A percentile compares a stretch with the other conserved stretches of the same genome.
phyloP scores from a whole-genome alignment of 768 basidiomycete genomes.

The Kwoniella pini region DNA sequence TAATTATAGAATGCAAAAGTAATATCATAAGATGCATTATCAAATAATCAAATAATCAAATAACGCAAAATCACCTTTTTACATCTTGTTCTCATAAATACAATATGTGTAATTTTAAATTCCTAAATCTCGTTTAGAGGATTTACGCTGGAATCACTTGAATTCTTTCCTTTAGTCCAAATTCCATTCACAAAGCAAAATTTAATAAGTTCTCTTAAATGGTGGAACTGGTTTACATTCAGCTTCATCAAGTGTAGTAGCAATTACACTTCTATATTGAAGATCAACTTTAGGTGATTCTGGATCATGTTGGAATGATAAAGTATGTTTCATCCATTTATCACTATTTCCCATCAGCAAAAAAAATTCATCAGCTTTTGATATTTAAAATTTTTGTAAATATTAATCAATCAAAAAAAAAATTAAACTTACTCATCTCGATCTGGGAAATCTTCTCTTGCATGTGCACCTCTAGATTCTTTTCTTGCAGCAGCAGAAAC shows the following conservation, averaged over 20 bases:
- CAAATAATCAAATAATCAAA: too few species aligned
- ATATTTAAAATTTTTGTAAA: too few species aligned
- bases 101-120: too few species aligned
- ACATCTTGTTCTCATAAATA: too few species aligned
- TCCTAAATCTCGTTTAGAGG: too few species aligned
- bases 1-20: too few species aligned
- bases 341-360: too few species aligned
- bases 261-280: constrained; percentile 83
- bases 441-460: constrained; percentile 98
- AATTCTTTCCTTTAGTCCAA: too few species aligned
- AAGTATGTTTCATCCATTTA: constrained; percentile 62
- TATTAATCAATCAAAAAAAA: background rate
- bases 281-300: constrained; percentile 79
- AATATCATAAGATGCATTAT: too few species aligned
- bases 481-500: constrained; percentile 76
- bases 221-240: constrained; percentile 97
- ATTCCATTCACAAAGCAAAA: too few species aligned
- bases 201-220: constrained; percentile 65
- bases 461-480: constrained; percentile 97
- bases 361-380: background rate
- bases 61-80: too few species aligned
- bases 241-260: constrained; percentile 83
- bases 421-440: constrained; percentile 69
- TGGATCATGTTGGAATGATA: constrained; percentile 84
- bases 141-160: too few species aligned